Evolutionary conservation across 768 basidiomycete species (phyloP).

Genomic region (Agrocybe pediades): DNA sequence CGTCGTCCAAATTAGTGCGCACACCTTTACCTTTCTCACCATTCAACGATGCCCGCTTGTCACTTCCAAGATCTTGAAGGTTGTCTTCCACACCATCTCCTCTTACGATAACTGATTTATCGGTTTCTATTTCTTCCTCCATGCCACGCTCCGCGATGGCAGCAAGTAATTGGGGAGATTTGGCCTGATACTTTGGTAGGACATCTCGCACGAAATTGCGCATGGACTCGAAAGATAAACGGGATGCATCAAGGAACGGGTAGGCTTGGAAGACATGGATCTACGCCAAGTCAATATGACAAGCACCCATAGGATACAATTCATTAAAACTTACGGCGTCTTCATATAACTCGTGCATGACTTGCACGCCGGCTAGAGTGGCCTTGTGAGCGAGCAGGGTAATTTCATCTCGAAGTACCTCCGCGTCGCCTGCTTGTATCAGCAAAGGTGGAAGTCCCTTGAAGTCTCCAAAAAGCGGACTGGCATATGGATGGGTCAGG

Average conservation of each 20-base stretch:
- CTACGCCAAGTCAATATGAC: slow-evolving; percentile 32
- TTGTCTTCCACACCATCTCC: slow-evolving; percentile 69
- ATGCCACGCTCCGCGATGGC: slow-evolving; percentile 58
- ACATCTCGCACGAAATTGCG: slow-evolving; percentile 64
- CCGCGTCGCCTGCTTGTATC: slow-evolving; percentile 91
- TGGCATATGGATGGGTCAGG: slow-evolving; percentile 95
- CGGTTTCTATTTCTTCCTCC: slow-evolving; percentile 71
- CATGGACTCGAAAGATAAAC: slow-evolving; percentile 71
- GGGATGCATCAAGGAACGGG: slow-evolving; percentile 70
- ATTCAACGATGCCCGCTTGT: slow-evolving; percentile 1
- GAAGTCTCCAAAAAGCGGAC: slow-evolving; percentile 91
- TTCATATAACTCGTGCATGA: slow-evolving; percentile 87
- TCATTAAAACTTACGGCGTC: slow-evolving; percentile 67
- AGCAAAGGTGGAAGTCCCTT: slow-evolving; percentile 85
- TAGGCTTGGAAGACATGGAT: slow-evolving; percentile 92
- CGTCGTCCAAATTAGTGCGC: slow-evolving; percentile 23
- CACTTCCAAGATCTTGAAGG: slow-evolving; percentile 35
- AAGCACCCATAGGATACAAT: not conserved
- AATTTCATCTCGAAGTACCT: slow-evolving; percentile 94
- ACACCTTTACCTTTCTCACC: not conserved
- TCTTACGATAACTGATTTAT: slow-evolving; percentile 65
- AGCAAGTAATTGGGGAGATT: slow-evolving; percentile 54
- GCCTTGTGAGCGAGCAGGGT: slow-evolving; percentile 94
- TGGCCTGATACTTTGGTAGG: slow-evolving; percentile 54
- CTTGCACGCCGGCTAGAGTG: slow-evolving; percentile 78